Evolutionary conservation across 208 protist genomes (phyloP), one percentile per base, ranked within the genome.

Genomic region (Histomonas meleagridis): DNA sequence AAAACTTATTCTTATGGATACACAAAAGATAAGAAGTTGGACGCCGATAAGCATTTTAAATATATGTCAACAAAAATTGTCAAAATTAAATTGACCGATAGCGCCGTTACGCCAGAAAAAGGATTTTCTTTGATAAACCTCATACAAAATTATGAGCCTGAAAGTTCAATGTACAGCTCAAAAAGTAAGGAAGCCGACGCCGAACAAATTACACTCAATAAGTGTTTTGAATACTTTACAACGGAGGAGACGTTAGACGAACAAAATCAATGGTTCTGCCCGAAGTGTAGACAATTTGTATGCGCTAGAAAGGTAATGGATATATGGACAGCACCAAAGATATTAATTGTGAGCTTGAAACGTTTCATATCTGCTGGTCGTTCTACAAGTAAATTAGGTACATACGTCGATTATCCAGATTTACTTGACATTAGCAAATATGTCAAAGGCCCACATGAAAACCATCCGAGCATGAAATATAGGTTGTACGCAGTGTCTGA

Each of bases 281-380:
- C 46, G 9, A 43, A 90, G 9, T 90, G 79, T 35, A 9, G 53
- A 2, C 26, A 55, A 21, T 46, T 48, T 55, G 49, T 65, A 9
- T 51, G 40, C 14, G 93, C 92, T 40, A 91, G 43, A 14, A 94
- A 95, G 91, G 93, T 86, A 49, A 92, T 95, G 86, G 91, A 92
- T 38, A 32, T 95, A 3, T 95, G 93, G 93, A 57, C 70, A 14
- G 65, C 93, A 38, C 94, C 94, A 2, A 93, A 92, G n/a, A 46
- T 94, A 12, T 78, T 95, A 32, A 86, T 95, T 3, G 81, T 94
- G 26, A 93, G 94, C 35, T 90, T 95, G 28, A 95, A 95, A 69
- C 90, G 94, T 21, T 95, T 94, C 79, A 43, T 46, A 28, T 51
- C 79, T 35, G 48, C 49, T 18, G 48, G 48, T 26, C 65, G 10